Evolutionary conservation across 164 flowering plant genomes (phyloP), one percentile per base, ranked within the genome.

Genomic region (Umbilicus rupestris): DNA sequence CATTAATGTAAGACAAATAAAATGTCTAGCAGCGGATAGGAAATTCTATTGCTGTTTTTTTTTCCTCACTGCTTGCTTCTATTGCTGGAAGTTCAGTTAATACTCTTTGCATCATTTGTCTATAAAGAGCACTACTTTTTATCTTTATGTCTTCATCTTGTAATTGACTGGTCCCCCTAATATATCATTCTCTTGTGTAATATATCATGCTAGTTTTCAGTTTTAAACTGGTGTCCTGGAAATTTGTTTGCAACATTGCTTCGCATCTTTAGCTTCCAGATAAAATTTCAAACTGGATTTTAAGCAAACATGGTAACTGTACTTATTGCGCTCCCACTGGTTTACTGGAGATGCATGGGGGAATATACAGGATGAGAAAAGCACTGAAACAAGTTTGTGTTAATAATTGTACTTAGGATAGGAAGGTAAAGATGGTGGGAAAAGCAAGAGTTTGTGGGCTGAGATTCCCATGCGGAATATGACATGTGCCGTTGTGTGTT

Each of bases 381-480:
- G 37, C 37, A 3, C 7, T 70, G 73, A 66, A 67, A 71, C 65
- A 68, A 76, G 74, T 31, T 69, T 46, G 19, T 47, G 10, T 47
- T 47, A 20, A 50, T 20, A 50, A 20, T 50, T 28, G 22, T 20
- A 20, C 8, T 50, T 50, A 2, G 29, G 57, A 50, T 77, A 75
- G 80, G 75, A 77, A 69, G 74, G 67, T 67, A 71, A 69, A 75
- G 68, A 66, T 67, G 68, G 65, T 66, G 67, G 55, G 59, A 29
- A 72, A 79, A 77, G 73, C 71, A 28, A 49, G 30, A 73, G 68
- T 35, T 65, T 75, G 71, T 60, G 66, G 68, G 76, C 69, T 71
- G 82, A 82, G 85, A 83, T 82, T 80, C 85, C 77, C 77, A 75
- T 72, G 62, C 60, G 77, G 69, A 80, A 69, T 73, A 73, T 79